A percentile compares a stretch with the other conserved stretches of the same genome.
phyloP scores from a whole-genome alignment of 78 protist genomes.

The Chrysochromulina parva region DNA sequence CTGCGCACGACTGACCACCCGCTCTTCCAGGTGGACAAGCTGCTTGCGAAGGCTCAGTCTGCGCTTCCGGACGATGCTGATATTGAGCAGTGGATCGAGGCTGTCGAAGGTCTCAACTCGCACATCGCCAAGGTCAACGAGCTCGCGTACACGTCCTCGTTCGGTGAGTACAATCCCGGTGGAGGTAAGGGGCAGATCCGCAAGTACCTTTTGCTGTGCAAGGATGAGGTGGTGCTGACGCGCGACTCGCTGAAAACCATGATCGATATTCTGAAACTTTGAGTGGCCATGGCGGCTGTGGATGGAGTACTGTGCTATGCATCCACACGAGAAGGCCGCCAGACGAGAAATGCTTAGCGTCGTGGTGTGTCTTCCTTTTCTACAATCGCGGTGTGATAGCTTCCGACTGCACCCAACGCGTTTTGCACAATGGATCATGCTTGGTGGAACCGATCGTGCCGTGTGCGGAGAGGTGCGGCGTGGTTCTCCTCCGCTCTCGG shows the following conservation, averaged over 20 bases:
- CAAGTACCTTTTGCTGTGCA: neutral
- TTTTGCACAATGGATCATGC: too few species aligned
- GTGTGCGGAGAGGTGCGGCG: too few species aligned
- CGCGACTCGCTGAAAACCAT: neutral
- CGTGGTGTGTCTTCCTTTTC: too few species aligned
- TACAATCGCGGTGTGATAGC: too few species aligned
- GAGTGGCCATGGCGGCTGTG: neutral
- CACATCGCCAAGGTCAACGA: neutral
- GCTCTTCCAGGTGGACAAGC: conserved; percentile 24
- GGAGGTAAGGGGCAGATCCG: conserved; percentile 3
- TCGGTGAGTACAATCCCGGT: conserved; percentile 14
- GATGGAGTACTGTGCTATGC: too few species aligned
- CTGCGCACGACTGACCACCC: neutral
- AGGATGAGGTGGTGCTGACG: neutral
- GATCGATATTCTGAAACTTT: neutral
- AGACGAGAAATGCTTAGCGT: too few species aligned
- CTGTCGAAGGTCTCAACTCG: neutral
- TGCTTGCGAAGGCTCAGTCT: neutral
- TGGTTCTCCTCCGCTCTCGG: too few species aligned
- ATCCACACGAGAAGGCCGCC: too few species aligned
- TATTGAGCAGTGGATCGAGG: neutral
- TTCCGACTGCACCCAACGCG: too few species aligned
- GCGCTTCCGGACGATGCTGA: neutral
- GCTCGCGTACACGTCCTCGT: conserved; percentile 7
- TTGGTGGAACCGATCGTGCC: too few species aligned